Percentiles rank a stretch among this genome's conserved stretches.
These are phyloP conservation scores for Alternaria burnsii DNA, from an alignment of 2,329 filamentous ascomycete species.

Conservation along the genomic window DNA sequence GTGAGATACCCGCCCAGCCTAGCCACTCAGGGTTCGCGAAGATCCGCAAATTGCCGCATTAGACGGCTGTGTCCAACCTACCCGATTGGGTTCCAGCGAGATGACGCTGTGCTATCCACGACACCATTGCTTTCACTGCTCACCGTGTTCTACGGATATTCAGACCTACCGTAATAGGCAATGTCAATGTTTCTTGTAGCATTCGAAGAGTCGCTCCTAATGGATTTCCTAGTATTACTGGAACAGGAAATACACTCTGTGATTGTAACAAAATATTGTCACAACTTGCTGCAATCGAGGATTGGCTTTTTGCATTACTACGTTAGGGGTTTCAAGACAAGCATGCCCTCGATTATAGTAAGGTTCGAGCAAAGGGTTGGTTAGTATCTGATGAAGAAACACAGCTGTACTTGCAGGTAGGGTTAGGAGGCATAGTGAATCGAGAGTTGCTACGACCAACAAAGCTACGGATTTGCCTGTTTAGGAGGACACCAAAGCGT, in stretches of 20 bases:
- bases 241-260: neutral
- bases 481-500: neutral
- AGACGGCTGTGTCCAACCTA: neutral
- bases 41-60: neutral
- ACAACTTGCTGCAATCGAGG: neutral
- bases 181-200: neutral
- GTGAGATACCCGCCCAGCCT: neutral
- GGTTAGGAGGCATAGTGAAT: neutral
- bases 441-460: neutral
- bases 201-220: neutral
- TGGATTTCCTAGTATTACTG: neutral
- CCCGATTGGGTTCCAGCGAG: neutral
- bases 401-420: neutral
- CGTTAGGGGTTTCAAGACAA: neutral
- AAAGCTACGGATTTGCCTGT: neutral
- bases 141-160: neutral
- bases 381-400: neutral
- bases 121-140: neutral
- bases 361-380: neutral
- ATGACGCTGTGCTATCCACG: neutral
- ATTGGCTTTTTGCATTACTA: neutral
- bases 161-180: neutral
- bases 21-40: neutral
- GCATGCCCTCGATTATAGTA: neutral
- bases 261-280: neutral